Conservation (phyloP, 495 filamentous ascomycete genomes). For the Chlorociboria aeruginascens region DNA sequence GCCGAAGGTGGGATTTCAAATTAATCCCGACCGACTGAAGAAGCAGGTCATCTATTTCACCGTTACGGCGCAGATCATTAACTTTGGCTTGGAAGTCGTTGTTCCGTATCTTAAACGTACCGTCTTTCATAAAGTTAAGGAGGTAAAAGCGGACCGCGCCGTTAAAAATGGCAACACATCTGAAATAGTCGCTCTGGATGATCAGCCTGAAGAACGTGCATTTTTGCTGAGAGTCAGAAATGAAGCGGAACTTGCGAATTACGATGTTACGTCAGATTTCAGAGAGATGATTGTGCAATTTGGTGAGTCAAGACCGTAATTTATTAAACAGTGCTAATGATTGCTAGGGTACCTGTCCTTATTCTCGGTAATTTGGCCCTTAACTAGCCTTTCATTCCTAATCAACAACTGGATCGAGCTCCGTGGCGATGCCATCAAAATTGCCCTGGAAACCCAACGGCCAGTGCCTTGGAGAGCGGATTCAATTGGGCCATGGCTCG, state of each 20-base stretch:
- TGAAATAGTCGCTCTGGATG: constrained; percentile 25
- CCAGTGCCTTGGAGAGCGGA: constrained; percentile 81
- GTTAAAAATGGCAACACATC: constrained; percentile 28
- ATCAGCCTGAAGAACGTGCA: constrained; percentile 41
- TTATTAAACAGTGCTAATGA: constrained; percentile 7
- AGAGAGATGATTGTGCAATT: constrained; percentile 95
- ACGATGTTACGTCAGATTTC: constrained; percentile 80
- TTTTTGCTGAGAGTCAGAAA: constrained; percentile 52
- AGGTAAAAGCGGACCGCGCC: constrained; percentile 47
- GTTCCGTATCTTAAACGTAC: constrained; percentile 75
- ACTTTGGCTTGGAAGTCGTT: constrained; percentile 73
- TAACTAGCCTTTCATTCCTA: constrained; percentile 79
- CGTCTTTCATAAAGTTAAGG: constrained; percentile 60
- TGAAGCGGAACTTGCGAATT: constrained; percentile 74
- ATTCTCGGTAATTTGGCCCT: constrained; percentile 87
- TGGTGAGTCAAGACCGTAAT: constrained; percentile 10
- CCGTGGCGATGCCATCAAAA: constrained; percentile 88
- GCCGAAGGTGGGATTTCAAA: constrained; percentile 54
- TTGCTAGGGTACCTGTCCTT: constrained; percentile 73
- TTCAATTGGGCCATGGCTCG: constrained; percentile 91
- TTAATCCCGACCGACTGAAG: constrained; percentile 73
- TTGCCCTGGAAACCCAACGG: constrained; percentile 77
- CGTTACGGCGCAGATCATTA: constrained; percentile 88
- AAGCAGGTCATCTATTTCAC: constrained; percentile 97
- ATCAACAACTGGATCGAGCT: constrained; percentile 96